phyloP scores from a whole-genome alignment of 148 eudicot genomes.

The Diospyros kaki region DNA sequence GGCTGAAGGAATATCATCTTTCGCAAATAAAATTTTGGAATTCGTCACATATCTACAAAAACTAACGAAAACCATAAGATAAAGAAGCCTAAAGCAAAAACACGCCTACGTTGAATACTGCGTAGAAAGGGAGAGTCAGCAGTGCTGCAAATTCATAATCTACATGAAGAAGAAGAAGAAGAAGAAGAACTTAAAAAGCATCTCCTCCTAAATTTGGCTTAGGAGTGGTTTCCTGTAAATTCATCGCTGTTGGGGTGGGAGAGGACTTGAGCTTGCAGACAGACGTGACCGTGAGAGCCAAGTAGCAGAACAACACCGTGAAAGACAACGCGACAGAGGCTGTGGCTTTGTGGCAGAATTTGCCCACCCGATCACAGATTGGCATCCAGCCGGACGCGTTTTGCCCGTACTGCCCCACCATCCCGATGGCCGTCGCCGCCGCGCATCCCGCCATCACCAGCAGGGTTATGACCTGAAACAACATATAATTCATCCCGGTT shows the following conservation, averaged over 20 bases:
- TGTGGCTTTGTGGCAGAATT: not conserved
- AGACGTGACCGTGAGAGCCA: not conserved
- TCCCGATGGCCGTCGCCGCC: not conserved
- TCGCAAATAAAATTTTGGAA: no score
- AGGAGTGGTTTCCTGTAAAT: not conserved
- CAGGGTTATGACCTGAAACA: not conserved
- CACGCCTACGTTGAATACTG: no score
- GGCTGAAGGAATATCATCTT: no score
- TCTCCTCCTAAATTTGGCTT: no score
- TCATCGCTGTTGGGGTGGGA: not conserved
- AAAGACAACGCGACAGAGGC: not conserved
- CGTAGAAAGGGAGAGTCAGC: no score
- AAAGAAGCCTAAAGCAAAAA: no score
- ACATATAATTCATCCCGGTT: no score
- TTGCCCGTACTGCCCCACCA: not conserved
- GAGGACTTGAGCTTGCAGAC: not conserved
- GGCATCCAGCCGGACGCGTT: not conserved
- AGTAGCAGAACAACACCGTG: not conserved
- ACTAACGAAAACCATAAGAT: no score
- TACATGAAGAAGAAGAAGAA: not conserved
- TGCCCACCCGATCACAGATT: not conserved
- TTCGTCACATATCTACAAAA: no score
- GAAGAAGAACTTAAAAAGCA: not conserved
- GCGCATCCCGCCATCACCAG: not conserved
- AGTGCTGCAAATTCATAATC: not conserved